A percentile compares a stretch with the other conserved stretches of the same genome.
Conservation (phyloP, 2,329 filamentous ascomycete genomes). For the Elsinoe batatas region DNA sequence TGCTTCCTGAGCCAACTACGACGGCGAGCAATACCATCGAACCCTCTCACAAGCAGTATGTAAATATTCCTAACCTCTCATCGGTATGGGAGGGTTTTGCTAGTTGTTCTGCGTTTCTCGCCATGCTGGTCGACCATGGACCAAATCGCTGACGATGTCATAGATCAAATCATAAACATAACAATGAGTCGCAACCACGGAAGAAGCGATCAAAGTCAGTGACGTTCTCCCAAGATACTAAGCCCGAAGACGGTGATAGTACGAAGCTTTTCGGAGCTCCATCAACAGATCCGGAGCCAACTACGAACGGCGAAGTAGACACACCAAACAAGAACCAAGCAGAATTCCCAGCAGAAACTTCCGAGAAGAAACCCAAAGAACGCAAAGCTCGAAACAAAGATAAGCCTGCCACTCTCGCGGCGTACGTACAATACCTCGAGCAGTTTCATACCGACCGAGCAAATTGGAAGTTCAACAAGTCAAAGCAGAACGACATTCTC, state of each 20-base stretch:
- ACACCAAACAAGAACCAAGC: background rate
- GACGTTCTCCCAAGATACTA: slow-evolving; percentile 55
- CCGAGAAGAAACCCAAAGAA: slow-evolving; percentile 14
- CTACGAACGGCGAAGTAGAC: background rate
- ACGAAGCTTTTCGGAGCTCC: slow-evolving; percentile 27
- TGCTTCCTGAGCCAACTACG: background rate
- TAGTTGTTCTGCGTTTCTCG: too few species aligned
- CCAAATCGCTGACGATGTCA: background rate
- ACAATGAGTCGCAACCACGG: background rate
- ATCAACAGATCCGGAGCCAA: background rate
- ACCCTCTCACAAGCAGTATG: too few species aligned
- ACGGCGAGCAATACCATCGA: background rate
- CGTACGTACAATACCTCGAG: slow-evolving; percentile 65
- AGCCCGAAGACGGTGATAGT: slow-evolving; percentile 47
- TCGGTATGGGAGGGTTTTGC: background rate
- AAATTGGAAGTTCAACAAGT: slow-evolving; percentile 95
- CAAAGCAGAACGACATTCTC: slow-evolving; percentile 73
- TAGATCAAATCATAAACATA: background rate
- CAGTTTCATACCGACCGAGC: slow-evolving; percentile 62
- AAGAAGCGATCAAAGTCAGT: slow-evolving; percentile 43
- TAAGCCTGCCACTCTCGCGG: slow-evolving; percentile 28
- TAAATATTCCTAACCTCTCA: too few species aligned
- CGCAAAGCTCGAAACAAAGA: slow-evolving; percentile 16
- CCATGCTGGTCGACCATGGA: too few species aligned
- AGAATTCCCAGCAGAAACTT: slow-evolving; percentile 17